Percentiles rank a stretch among this genome's conserved stretches.
Evolutionary conservation across 306 rosid genomes (phyloP).

Genomic region (Sindora glabra): DNA sequence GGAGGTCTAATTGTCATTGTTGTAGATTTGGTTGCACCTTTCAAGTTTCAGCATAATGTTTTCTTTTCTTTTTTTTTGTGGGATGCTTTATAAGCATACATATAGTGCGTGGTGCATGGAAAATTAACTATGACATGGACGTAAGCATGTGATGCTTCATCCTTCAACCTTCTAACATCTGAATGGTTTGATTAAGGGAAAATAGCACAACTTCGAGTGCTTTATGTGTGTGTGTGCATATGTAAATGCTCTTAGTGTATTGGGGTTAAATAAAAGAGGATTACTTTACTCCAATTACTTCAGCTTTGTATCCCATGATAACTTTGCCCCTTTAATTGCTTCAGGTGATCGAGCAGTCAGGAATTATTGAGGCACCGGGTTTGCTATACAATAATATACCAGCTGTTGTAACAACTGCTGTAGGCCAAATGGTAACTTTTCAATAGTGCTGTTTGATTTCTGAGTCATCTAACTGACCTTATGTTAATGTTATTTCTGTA

Average conservation of each 20-base stretch:
- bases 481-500: background rate
- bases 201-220: background rate
- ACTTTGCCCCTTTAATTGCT: constrained; percentile 2
- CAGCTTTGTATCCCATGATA: background rate
- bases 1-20: constrained; percentile 5
- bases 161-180: background rate
- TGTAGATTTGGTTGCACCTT: background rate
- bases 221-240: background rate
- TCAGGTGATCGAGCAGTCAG: constrained; percentile 81
- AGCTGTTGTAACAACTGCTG: constrained; percentile 69
- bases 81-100: no score
- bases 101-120: no score
- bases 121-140: no score
- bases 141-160: constrained; percentile 1
- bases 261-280: no score
- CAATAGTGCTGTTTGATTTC: background rate
- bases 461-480: background rate
- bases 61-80: no score
- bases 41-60: background rate
- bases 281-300: background rate
- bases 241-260: constrained; percentile 8
- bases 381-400: constrained; percentile 39
- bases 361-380: constrained; percentile 59
- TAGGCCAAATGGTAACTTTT: constrained; percentile 77
- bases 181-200: constrained; percentile 4